Evolutionary conservation across 371 early-diverging fungal species (phyloP).

Genomic region (Amoeboaphelidium occidentale): DNA sequence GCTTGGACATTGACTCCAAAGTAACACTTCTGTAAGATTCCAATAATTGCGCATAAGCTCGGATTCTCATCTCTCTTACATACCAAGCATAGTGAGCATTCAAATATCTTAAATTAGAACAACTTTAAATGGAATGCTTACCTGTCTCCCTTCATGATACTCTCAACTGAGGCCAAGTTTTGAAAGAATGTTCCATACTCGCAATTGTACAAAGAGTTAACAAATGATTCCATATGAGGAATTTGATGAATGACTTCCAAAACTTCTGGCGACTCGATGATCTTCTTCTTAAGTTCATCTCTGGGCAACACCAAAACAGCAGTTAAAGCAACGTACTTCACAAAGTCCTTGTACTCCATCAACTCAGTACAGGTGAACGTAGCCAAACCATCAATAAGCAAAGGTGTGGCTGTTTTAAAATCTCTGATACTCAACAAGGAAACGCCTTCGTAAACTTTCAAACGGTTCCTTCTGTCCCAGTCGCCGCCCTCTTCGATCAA

Average conservation of each 20-base stretch:
- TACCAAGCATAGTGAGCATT: slow-evolving; percentile 65
- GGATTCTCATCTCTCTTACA: slow-evolving; percentile 93
- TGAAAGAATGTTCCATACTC: slow-evolving; percentile 78
- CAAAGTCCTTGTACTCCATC: slow-evolving; percentile 90
- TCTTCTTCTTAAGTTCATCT: slow-evolving; percentile 77
- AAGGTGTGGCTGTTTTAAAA: slow-evolving; percentile 70
- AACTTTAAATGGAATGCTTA: too few relatives aligned
- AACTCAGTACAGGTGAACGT: slow-evolving; percentile 95
- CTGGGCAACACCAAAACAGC: slow-evolving; percentile 70
- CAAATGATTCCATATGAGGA: slow-evolving; percentile 51
- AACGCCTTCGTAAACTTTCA: slow-evolving; percentile 93
- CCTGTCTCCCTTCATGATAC: slow-evolving; percentile 31
- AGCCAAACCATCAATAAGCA: slow-evolving; percentile 80
- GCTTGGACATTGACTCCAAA: slow-evolving; percentile 81
- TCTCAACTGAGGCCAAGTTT: slow-evolving; percentile 37
- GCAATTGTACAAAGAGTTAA: slow-evolving; percentile 76
- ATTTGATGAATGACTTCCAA: slow-evolving; percentile 79
- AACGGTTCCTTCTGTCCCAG: slow-evolving; percentile 98
- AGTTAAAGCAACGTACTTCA: slow-evolving; percentile 75
- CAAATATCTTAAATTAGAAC: too few relatives aligned
- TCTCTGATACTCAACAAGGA: slow-evolving; percentile 78
- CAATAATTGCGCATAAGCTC: slow-evolving; percentile 86
- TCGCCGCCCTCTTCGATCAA: slow-evolving; percentile 94
- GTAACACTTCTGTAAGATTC: slow-evolving; percentile 91
- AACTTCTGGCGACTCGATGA: slow-evolving; percentile 88